Evolutionary conservation across 495 filamentous ascomycete species (phyloP).

Genomic region (Neurospora sp.): DNA sequence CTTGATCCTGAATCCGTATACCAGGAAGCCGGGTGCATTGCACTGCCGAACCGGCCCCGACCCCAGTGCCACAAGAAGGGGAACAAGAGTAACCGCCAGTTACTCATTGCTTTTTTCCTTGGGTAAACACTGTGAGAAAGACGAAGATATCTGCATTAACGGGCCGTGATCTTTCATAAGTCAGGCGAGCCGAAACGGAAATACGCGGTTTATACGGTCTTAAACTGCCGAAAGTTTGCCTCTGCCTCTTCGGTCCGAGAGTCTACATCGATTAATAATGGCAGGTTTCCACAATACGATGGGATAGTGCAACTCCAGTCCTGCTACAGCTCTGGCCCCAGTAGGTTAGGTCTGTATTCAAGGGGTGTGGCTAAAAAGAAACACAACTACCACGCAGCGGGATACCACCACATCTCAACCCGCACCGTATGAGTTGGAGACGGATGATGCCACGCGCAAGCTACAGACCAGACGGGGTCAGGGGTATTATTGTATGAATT

Average conservation of each 20-base stretch:
- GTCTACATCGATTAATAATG: not conserved
- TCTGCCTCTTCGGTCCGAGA: not conserved
- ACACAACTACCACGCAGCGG: not conserved
- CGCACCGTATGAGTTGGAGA: not conserved
- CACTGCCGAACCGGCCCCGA: not conserved
- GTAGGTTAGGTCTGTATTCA: not conserved
- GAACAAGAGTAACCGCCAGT: not conserved
- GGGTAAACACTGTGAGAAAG: not conserved
- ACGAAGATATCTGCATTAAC: slow-evolving; percentile 22
- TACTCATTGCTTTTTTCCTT: not conserved
- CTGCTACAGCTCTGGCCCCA: not conserved
- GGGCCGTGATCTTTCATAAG: slow-evolving; percentile 27
- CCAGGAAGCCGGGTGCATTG: not conserved
- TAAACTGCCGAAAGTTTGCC: not conserved
- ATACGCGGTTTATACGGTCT: not conserved
- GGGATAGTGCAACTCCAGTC: not conserved
- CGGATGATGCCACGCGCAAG: not conserved
- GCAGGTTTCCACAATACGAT: not conserved
- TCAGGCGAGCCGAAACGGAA: not conserved
- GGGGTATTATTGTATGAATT: not conserved
- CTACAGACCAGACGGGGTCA: not conserved
- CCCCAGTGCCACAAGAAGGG: not conserved
- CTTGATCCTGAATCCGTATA: not conserved
- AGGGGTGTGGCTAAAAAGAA: not conserved
- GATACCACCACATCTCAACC: not conserved